Evolutionary conservation across 2,329 filamentous ascomycete species (phyloP).

Genomic region (Colletotrichum truncatum): DNA sequence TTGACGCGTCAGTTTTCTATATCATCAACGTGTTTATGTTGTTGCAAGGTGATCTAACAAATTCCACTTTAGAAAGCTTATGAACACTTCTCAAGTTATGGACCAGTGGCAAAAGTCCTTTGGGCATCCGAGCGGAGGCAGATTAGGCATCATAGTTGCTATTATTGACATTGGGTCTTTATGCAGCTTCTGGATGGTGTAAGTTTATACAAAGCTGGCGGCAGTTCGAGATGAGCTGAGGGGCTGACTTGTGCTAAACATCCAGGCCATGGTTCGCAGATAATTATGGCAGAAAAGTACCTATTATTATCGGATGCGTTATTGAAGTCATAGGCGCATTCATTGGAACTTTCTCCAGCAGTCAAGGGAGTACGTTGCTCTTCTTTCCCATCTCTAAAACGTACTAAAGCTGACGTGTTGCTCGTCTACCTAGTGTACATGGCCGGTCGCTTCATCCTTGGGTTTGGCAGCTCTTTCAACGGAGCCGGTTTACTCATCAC

Average conservation of each 20-base stretch:
- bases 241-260: neutral
- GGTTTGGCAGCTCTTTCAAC: conserved; percentile 58
- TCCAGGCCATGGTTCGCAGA: conserved; percentile 45
- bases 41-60: neutral
- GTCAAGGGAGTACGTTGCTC: conserved; percentile 48
- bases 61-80: conserved; percentile 51
- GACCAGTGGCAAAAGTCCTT: conserved; percentile 59
- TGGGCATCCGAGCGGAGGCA: conserved; percentile 44
- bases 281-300: conserved; percentile 49
- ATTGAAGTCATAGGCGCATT: conserved; percentile 55
- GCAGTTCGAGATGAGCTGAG: neutral
- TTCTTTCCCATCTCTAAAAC: neutral
- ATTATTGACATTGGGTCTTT: conserved; percentile 61
- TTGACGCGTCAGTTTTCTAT: conserved; percentile 50
- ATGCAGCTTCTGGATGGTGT: conserved; percentile 53
- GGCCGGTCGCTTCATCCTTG: conserved; percentile 48
- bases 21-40: neutral
- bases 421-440: conserved; percentile 24
- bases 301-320: conserved; percentile 52
- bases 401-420: neutral
- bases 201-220: conserved; percentile 43
- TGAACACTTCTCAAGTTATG: conserved; percentile 68
- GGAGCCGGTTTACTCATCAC: conserved; percentile 35
- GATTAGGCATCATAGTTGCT: conserved; percentile 57
- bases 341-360: conserved; percentile 50